Percentiles rank a stretch among this genome's conserved stretches.
These are phyloP conservation scores for Cicer judaicum DNA, from an alignment of 306 rosid genomes.

Conservation along the genomic window DNA sequence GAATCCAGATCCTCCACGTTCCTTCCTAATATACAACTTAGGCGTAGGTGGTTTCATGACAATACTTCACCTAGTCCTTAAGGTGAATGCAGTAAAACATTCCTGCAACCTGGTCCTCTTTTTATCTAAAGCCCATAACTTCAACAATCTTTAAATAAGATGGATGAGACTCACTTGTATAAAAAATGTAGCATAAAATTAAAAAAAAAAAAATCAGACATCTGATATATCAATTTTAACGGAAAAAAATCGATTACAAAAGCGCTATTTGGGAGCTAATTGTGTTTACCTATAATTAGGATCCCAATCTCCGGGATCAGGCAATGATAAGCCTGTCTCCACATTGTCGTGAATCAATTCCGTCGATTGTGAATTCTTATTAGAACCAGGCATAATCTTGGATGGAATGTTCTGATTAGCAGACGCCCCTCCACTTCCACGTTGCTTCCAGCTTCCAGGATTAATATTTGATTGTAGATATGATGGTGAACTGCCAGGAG, in stretches of 20 bases:
- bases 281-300: slow-evolving; percentile 85
- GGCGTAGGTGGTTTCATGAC: too few relatives aligned
- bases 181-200: slow-evolving; percentile 9
- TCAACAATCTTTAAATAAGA: background rate
- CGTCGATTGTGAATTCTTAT: slow-evolving; percentile 54
- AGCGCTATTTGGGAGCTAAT: slow-evolving; percentile 29
- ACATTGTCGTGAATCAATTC: slow-evolving; percentile 64
- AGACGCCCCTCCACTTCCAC: slow-evolving; percentile 64
- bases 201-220: slow-evolving; percentile 2
- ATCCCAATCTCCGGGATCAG: slow-evolving; percentile 99
- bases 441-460: slow-evolving; percentile 79
- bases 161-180: background rate
- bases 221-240: slow-evolving; percentile 35
- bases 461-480: slow-evolving; percentile 66
- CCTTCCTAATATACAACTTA: too few relatives aligned
- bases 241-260: slow-evolving; percentile 15
- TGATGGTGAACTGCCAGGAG: slow-evolving; percentile 71
- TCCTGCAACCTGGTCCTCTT: too few relatives aligned
- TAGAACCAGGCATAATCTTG: slow-evolving; percentile 55
- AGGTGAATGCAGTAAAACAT: too few relatives aligned
- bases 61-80: too few relatives aligned
- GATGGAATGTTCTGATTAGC: slow-evolving; percentile 63
- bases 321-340: slow-evolving; percentile 65
- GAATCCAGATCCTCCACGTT: too few relatives aligned
- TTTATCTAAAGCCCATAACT: too few relatives aligned